Conservation (phyloP, 108 stramenopile species). For the Schizochytrium sp. region DNA sequence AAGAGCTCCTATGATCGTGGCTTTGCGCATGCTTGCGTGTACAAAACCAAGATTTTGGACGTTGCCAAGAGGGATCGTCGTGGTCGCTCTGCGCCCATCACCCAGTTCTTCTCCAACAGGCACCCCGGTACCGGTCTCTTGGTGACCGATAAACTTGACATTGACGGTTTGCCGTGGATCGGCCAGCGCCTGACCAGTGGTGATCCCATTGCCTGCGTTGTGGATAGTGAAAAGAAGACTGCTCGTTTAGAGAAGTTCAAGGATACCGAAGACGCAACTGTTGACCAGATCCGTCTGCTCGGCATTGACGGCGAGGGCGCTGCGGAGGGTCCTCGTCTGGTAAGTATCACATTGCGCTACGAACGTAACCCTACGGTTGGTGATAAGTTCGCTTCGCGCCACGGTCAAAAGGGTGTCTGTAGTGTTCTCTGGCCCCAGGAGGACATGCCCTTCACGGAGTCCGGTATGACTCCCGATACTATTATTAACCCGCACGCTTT, state of each 20-base stretch:
- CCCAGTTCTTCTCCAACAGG: not conserved
- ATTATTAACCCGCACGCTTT: slow-evolving; percentile 99
- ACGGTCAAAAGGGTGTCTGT: slow-evolving; percentile 98
- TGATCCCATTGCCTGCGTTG: slow-evolving; percentile 89
- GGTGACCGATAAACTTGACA: slow-evolving; percentile 74
- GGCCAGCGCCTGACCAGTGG: slow-evolving; percentile 87
- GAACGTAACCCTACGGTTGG: slow-evolving; percentile 97
- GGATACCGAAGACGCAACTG: slow-evolving; percentile 61
- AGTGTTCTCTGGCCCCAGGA: slow-evolving; percentile 98
- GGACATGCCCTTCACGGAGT: slow-evolving; percentile 99
- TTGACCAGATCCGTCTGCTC: slow-evolving; percentile 63
- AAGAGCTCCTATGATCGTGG: slow-evolving; percentile 92
- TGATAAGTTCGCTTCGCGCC: slow-evolving; percentile 98
- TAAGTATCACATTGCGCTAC: slow-evolving; percentile 88
- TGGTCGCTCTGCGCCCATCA: slow-evolving; percentile 65
- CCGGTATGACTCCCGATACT: slow-evolving; percentile 94
- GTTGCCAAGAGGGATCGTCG: slow-evolving; percentile 79
- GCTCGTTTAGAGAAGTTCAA: slow-evolving; percentile 69
- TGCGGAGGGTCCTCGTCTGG: slow-evolving; percentile 64
- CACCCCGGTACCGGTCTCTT: not conserved
- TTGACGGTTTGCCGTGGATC: slow-evolving; percentile 91
- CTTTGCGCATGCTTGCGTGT: slow-evolving; percentile 92
- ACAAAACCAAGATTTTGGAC: slow-evolving; percentile 92
- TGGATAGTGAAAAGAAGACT: slow-evolving; percentile 83
- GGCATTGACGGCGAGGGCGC: slow-evolving; percentile 40